Evolutionary conservation across 1,284 basidiomycete species (phyloP), one percentile per base, ranked within the genome.

Genomic region (Ganoderma lingzhi): DNA sequence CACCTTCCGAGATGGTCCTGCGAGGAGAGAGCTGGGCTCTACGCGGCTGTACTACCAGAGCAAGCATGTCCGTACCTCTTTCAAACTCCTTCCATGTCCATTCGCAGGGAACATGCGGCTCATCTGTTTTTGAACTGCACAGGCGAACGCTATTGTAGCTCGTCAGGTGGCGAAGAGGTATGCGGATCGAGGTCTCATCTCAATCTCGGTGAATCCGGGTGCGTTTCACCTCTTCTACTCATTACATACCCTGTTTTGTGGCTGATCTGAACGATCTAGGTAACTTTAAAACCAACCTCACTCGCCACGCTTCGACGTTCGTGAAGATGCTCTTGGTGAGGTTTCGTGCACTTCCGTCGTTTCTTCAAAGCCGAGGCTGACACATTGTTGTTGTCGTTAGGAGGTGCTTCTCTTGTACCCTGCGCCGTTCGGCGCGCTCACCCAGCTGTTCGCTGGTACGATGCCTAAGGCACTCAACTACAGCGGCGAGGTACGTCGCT

Each of bases 161-260:
- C 78, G 81, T 41, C 79, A 83, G 70, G 67, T 74, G 4, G 76
- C 77, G 1, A 75, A 73, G 63, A 74, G 77, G 10, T 78, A 78
- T 56, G 80, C 76, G 2, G 75, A 70, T 17, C 63, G 78, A 62
- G 76, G 75, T 17, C 80, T 86, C 37, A 75, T 85, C 32, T 82
- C 83, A 2, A 80, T 78, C 2, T 76, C 82, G 0, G 70, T 80
- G 15, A 80, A 85, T 67, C 84, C 84, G 10, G 85, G 84, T 76
- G 10, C n/a, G 48, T 61, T 23, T 2, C 10, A 28, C 6, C 28
- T 19, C 9, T 17, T 17, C 19, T 67, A 35, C 15, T 28, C 5
- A 9, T 55, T 6, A 15, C 39, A 14, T n/a, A 23, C 23, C 3
- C n/a, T 9, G 14, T n/a, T n/a, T n/a, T 42, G 9, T 28, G 6